Percentiles rank a stretch among this genome's conserved stretches.
phyloP scores from a whole-genome alignment of 2,329 filamentous ascomycete species.

The Colletotrichum graminicola region DNA sequence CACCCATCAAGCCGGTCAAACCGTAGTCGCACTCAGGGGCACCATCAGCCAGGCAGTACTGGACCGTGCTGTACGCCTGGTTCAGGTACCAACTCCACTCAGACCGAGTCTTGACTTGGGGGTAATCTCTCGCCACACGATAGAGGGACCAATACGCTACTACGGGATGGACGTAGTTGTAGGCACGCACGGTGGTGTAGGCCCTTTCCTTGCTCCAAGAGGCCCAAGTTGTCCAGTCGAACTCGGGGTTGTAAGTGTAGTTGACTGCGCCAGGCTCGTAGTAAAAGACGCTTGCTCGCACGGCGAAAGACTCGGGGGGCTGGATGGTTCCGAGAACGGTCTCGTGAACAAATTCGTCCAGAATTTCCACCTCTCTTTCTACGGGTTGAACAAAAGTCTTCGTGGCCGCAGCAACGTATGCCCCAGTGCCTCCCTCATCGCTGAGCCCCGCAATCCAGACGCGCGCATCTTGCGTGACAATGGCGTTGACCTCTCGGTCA shows the following conservation, averaged over 20 bases:
- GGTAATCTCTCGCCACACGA: slow-evolving; percentile 63
- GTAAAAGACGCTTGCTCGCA: slow-evolving; percentile 65
- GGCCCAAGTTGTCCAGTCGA: slow-evolving; percentile 56
- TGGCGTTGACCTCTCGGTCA: slow-evolving; percentile 60
- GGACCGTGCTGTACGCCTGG: slow-evolving; percentile 65
- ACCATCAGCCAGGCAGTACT: slow-evolving; percentile 53
- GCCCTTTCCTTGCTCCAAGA: slow-evolving; percentile 54
- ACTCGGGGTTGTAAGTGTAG: slow-evolving; percentile 58
- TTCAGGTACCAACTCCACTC: slow-evolving; percentile 67
- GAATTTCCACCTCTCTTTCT: slow-evolving; percentile 60
- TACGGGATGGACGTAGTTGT: slow-evolving; percentile 70
- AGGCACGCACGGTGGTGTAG: slow-evolving; percentile 63
- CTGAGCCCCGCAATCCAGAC: slow-evolving; percentile 72
- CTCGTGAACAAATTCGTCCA: slow-evolving; percentile 66
- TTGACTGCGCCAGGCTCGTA: slow-evolving; percentile 60
- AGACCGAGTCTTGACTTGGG: slow-evolving; percentile 50
- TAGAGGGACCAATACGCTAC: slow-evolving; percentile 71
- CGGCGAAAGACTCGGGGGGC: slow-evolving; percentile 55
- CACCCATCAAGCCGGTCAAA: slow-evolving; percentile 68
- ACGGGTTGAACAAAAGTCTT: slow-evolving; percentile 66
- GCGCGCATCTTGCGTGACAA: slow-evolving; percentile 61
- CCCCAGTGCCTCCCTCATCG: slow-evolving; percentile 69
- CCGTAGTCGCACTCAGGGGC: slow-evolving; percentile 54
- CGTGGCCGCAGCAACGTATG: slow-evolving; percentile 66
- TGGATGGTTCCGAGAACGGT: slow-evolving; percentile 65